These are phyloP conservation scores for Candida smagusa DNA, from an alignment of 1,139 yeast species.

Conservation along the genomic window DNA sequence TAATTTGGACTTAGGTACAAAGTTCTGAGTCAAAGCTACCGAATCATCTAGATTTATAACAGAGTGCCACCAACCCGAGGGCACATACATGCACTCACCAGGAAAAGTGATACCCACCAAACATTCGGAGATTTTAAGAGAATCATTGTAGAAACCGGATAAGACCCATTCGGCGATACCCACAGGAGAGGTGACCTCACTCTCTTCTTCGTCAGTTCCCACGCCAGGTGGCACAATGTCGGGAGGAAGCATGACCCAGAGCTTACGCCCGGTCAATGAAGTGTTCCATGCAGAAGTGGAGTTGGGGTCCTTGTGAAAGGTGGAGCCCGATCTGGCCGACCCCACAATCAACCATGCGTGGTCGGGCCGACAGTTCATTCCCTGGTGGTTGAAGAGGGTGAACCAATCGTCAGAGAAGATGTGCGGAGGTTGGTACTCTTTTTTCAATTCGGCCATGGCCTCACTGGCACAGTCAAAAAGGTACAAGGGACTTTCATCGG, in stretches of 20 bases:
- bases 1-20: constrained; percentile 65
- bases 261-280: constrained; percentile 66
- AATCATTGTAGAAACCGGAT: constrained; percentile 73
- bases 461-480: constrained; percentile 73
- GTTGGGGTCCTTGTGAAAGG: constrained; percentile 92
- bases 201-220: constrained; percentile 68
- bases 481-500: constrained; percentile 81
- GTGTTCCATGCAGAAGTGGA: constrained; percentile 91
- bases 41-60: constrained; percentile 80
- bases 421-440: constrained; percentile 55
- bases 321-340: constrained; percentile 76
- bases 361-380: constrained; percentile 66
- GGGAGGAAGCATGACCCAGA: constrained; percentile 91
- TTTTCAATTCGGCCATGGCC: constrained; percentile 56
- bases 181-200: constrained; percentile 88
- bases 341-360: constrained; percentile 90
- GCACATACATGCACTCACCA: constrained; percentile 85
- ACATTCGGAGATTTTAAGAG: constrained; percentile 46
- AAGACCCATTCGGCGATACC: constrained; percentile 91
- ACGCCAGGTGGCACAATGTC: constrained; percentile 80
- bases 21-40: constrained; percentile 82
- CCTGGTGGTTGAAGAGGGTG: constrained; percentile 38
- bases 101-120: constrained; percentile 72
- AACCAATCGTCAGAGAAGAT: constrained; percentile 53
- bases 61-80: constrained; percentile 95